Percentiles rank a stretch among this genome's conserved stretches.
These are phyloP conservation scores for Mrakia hoshinonis DNA, from an alignment of 768 basidiomycete genomes.

Conservation along the genomic window DNA sequence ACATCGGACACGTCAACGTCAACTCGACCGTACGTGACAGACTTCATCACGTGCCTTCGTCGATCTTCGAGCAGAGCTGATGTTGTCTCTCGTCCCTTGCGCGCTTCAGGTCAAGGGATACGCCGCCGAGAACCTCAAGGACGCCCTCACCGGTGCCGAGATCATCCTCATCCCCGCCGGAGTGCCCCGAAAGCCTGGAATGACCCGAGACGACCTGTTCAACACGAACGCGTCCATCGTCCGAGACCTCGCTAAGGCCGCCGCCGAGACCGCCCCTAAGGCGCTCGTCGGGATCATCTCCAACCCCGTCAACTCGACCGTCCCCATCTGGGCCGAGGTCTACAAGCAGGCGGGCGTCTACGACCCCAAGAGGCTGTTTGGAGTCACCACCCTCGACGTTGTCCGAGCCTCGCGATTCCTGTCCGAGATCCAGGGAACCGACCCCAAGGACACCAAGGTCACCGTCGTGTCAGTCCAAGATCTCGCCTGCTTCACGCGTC, in stretches of 20 bases:
- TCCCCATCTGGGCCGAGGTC: constrained; percentile 90
- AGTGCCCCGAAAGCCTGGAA: constrained; percentile 70
- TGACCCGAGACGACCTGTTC: constrained; percentile 63
- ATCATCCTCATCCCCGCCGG: constrained; percentile 93
- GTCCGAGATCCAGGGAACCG: constrained; percentile 57
- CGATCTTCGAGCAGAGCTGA: neutral
- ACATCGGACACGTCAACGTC: constrained; percentile 87
- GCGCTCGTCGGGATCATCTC: constrained; percentile 94
- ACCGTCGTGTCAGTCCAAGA: constrained; percentile 22
- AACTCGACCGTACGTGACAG: constrained; percentile 22
- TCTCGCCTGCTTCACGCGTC: too few relatives aligned
- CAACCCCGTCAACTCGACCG: constrained; percentile 99
- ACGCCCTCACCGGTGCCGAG: constrained; percentile 73
- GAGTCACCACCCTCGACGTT: constrained; percentile 95
- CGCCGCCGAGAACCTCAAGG: constrained; percentile 50
- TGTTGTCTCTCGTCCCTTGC: neutral
- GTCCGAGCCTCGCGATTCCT: constrained; percentile 97
- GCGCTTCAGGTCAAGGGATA: constrained; percentile 34
- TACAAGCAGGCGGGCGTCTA: constrained; percentile 87
- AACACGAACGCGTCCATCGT: constrained; percentile 98
- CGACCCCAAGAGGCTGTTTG: constrained; percentile 88
- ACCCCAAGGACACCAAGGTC: constrained; percentile 45
- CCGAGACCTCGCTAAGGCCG: constrained; percentile 80
- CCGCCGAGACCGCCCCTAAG: constrained; percentile 73
- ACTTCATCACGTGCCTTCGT: too few relatives aligned